Evolutionary conservation across 371 early-diverging fungal species (phyloP).

Genomic region (Entomophthora muscae): DNA sequence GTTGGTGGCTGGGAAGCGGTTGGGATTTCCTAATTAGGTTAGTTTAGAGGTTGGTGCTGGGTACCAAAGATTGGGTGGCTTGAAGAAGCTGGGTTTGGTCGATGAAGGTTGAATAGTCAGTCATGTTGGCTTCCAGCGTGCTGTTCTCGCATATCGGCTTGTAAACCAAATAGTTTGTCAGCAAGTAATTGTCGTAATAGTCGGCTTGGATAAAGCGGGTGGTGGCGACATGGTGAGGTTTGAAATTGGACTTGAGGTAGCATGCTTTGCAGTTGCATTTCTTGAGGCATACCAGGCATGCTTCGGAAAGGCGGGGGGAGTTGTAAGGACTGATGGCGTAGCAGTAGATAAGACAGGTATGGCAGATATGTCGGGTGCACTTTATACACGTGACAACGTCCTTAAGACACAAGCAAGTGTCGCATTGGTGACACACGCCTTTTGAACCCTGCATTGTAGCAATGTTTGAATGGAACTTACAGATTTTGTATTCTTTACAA

Average conservation of each 20-base stretch:
- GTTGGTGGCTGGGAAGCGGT: too few relatives aligned
- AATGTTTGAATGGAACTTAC: background rate
- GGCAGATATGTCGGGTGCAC: background rate
- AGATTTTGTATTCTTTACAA: background rate
- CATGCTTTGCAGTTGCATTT: background rate
- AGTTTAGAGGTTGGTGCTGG: too few relatives aligned
- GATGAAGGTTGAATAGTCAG: background rate
- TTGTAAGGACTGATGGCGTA: background rate
- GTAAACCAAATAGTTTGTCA: background rate
- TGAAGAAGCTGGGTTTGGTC: too few relatives aligned
- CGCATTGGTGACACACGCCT: background rate
- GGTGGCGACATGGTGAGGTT: background rate
- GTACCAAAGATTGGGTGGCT: too few relatives aligned
- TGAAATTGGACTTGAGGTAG: background rate
- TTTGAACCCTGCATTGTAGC: background rate
- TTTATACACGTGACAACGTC: background rate
- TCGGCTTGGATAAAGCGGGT: background rate
- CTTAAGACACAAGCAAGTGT: background rate
- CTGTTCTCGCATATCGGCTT: background rate
- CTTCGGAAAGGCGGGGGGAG: background rate
- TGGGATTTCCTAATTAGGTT: too few relatives aligned
- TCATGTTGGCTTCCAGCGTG: background rate
- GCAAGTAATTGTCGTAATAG: background rate
- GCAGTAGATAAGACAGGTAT: background rate
- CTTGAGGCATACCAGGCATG: background rate